Conservation (phyloP, 2,329 filamentous ascomycete genomes). For the Xylaria sp. region DNA sequence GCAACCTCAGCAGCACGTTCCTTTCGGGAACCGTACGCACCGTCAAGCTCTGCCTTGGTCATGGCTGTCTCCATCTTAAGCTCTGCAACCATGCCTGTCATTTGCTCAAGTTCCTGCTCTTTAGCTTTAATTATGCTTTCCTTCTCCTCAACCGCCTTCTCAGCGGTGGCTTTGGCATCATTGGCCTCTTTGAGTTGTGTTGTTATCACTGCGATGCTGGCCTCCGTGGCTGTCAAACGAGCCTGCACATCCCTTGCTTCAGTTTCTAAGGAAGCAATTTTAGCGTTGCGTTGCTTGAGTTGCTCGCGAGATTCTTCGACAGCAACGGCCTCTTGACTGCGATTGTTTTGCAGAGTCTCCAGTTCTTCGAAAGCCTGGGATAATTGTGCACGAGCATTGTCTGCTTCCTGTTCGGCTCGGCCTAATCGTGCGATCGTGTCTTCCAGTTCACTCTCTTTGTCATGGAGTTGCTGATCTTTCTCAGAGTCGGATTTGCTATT, state of each 20-base stretch:
- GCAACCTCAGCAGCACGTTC: conserved; percentile 65
- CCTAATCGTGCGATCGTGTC: conserved; percentile 41
- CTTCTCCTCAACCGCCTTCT: conserved; percentile 39
- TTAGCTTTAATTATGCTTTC: conserved; percentile 51
- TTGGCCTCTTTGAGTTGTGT: conserved; percentile 45
- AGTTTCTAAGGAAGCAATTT: conserved; percentile 51
- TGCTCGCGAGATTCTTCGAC: conserved; percentile 46
- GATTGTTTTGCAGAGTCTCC: conserved; percentile 45
- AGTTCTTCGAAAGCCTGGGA: conserved; percentile 55
- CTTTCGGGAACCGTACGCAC: conserved; percentile 63
- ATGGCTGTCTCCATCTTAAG: conserved; percentile 67
- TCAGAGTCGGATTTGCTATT: conserved; percentile 84
- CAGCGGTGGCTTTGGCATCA: conserved; percentile 38
- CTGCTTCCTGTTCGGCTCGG: conserved; percentile 43
- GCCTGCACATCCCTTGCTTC: conserved; percentile 47
- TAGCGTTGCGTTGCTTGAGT: conserved; percentile 51
- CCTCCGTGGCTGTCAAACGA: conserved; percentile 47
- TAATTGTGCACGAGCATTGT: conserved; percentile 55
- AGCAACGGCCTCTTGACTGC: conserved; percentile 42
- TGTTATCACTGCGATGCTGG: conserved; percentile 46
- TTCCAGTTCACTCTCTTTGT: conserved; percentile 63
- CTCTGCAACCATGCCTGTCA: conserved; percentile 59
- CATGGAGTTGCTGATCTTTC: conserved; percentile 67
- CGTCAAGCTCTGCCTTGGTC: conserved; percentile 65
- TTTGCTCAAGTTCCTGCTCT: conserved; percentile 44